phyloP scores from a whole-genome alignment of 208 protist species.

The Trypanosoma mega region DNA sequence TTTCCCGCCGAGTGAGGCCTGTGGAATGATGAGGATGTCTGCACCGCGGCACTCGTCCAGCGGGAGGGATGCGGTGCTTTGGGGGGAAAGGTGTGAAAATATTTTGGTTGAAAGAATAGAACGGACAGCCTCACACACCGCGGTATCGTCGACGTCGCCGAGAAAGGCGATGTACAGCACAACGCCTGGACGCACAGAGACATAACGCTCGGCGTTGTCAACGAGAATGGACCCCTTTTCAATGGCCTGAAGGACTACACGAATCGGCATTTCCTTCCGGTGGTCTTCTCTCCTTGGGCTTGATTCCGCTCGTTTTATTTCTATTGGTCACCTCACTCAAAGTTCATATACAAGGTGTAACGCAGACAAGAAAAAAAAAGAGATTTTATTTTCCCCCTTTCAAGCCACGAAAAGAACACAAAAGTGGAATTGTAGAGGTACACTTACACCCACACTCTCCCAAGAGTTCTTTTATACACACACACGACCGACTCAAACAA shows the following conservation, averaged over 20 bases:
- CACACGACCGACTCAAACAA: too few species aligned
- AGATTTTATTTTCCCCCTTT: too few species aligned
- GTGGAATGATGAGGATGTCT: conserved; percentile 84
- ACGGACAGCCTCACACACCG: conserved; percentile 40
- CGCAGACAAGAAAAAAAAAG: conserved; percentile 6
- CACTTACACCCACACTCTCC: too few species aligned
- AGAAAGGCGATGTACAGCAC: conserved; percentile 84
- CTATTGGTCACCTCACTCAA: too few species aligned
- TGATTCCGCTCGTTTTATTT: too few species aligned
- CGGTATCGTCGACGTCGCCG: conserved; percentile 39
- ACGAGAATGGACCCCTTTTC: conserved; percentile 69
- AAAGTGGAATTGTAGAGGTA: too few species aligned
- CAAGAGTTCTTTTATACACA: too few species aligned
- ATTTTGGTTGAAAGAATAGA: conserved; percentile 67
- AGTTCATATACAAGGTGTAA: conserved; percentile 17
- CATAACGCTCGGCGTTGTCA: conserved; percentile 69
- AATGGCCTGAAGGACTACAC: conserved; percentile 72
- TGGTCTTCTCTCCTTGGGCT: too few species aligned
- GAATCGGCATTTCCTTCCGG: conserved; percentile 50
- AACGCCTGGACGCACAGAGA: conserved; percentile 51
- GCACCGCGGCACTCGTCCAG: conserved; percentile 45
- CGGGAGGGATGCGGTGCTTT: conserved; percentile 29
- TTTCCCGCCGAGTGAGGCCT: conserved; percentile 86
- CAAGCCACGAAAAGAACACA: too few species aligned
- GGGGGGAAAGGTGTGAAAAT: conserved; percentile 60